Evolutionary conservation across 257 asterid genomes (phyloP).

Genomic region (Solanum chilense): DNA sequence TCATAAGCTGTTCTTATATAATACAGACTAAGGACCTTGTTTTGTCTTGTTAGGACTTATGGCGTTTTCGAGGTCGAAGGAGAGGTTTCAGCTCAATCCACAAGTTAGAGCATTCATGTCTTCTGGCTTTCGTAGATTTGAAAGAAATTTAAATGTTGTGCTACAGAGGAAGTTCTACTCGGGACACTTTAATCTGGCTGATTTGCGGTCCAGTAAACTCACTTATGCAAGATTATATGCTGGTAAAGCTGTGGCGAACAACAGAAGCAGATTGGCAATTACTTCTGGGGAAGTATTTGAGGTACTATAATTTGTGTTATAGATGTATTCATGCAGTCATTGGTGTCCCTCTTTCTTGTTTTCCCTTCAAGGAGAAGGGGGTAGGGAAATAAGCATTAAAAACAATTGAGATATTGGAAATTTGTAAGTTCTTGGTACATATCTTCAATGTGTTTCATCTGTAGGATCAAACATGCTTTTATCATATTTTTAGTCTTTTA

Average conservation of each 20-base stretch:
- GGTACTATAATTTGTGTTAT: background rate
- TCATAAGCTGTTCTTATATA: background rate
- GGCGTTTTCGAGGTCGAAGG: background rate
- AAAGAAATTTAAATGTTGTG: background rate
- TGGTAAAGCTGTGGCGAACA: background rate
- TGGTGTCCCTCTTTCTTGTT: background rate
- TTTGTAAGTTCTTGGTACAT: background rate
- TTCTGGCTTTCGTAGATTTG: background rate
- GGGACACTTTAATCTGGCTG: background rate
- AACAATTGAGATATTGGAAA: background rate
- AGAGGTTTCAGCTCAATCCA: background rate
- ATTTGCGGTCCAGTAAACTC: slow-evolving; percentile 8
- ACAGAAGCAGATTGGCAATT: background rate
- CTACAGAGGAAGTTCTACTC: background rate
- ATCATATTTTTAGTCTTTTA: background rate
- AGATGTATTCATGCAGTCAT: background rate
- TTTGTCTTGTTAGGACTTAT: background rate
- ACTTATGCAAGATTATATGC: background rate
- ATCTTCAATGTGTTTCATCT: background rate
- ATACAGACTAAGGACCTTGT: background rate
- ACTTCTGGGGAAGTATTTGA: background rate
- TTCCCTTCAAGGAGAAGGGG: background rate
- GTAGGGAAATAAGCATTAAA: background rate
- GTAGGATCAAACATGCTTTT: background rate
- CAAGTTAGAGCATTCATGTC: background rate